phyloP scores from a whole-genome alignment of 2,329 filamentous ascomycete genomes.

The Xylariaceae sp. region DNA sequence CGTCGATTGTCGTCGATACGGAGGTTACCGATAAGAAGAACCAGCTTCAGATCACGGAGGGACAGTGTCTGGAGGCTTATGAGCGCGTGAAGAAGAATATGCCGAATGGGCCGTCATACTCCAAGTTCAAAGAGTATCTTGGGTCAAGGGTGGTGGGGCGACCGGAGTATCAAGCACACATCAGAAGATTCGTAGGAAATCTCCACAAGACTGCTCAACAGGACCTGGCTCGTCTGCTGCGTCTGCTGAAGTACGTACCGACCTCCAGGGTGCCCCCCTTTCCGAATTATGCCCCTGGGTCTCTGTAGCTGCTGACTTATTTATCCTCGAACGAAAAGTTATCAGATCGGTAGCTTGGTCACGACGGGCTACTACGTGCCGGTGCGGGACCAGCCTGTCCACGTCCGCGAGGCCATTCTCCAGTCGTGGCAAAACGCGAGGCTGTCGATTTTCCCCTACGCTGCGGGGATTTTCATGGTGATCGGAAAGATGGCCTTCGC shows the following conservation, averaged over 20 bases:
- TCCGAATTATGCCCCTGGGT: no score
- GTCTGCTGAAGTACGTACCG: conserved; percentile 39
- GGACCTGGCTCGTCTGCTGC: conserved; percentile 36
- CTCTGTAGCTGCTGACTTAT: no score
- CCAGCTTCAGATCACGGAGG: conserved; percentile 43
- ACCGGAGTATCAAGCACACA: conserved; percentile 46
- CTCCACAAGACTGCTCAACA: conserved; percentile 31
- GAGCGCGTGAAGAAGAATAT: conserved; percentile 33
- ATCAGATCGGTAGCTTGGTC: conserved; percentile 55
- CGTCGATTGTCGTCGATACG: conserved; percentile 47
- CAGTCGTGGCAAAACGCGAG: conserved; percentile 56
- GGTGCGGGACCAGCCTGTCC: conserved; percentile 54
- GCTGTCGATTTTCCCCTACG: conserved; percentile 46
- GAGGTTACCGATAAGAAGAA: conserved; percentile 33
- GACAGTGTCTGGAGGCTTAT: conserved; percentile 45
- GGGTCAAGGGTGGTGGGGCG: conserved; percentile 46
- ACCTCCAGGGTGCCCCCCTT: no score
- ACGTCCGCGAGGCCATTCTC: conserved; percentile 57
- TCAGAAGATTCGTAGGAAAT: conserved; percentile 38
- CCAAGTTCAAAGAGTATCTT: conserved; percentile 47
- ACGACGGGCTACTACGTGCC: conserved; percentile 63
- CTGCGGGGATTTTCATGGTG: conserved; percentile 33
- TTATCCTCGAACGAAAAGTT: conserved; percentile 42
- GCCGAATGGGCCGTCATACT: conserved; percentile 33
- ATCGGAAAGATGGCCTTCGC: conserved; percentile 43